Base-by-base conservation (phyloP, 1,139 yeast genomes). In the Keqinozyma sinolaborantium region DNA sequence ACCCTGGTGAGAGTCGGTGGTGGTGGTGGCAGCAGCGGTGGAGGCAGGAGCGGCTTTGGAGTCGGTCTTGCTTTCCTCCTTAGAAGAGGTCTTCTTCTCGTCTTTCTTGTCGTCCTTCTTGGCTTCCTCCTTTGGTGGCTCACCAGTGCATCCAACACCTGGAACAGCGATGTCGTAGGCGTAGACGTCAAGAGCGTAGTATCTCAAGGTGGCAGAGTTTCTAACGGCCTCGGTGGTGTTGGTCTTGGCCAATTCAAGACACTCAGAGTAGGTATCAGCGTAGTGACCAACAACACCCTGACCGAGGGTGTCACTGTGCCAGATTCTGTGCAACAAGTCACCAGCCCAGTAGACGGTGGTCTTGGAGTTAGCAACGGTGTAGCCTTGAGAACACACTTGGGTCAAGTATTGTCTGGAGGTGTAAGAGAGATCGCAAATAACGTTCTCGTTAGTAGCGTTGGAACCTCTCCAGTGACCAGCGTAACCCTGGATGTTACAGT, bases 401-500 rank as follows among this genome's bases (percentile, higher is more conserved):
- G 43, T 23, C 19, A 51, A 43, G 29, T 31, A 43, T 10, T 30
- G 23, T 35, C 51, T 48, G 14, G 40, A 15, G 12, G 35, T 34
- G 40, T 39, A 53, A 21, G 56, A 47, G 7, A 40, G 36, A 26
- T 49, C 53, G 35, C 55, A 49, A 28, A 50, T 48, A 12, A 44
- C 48, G 13, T 45, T 60, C 39, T 61, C 61, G 30, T 58, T 53
- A 3, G 58, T 42, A 13, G 45, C 60, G 33, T 58, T 57, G 20
- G 47, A 53, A 30, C 66, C 60, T 48, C 64, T 52, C 57, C 57
- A 51, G 32, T 61, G 61, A 21, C 67, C 66, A 7, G 65, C 64
- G 56, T 60, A 60, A 12, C 60, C 59, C 23, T 50, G 48, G 6
- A 39, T 39, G 12, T 42, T 39, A 44, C 69, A 61, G 32, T 56